phyloP scores from a whole-genome alignment of 371 early-diverging fungal species.

The Rhizopus delemar region DNA sequence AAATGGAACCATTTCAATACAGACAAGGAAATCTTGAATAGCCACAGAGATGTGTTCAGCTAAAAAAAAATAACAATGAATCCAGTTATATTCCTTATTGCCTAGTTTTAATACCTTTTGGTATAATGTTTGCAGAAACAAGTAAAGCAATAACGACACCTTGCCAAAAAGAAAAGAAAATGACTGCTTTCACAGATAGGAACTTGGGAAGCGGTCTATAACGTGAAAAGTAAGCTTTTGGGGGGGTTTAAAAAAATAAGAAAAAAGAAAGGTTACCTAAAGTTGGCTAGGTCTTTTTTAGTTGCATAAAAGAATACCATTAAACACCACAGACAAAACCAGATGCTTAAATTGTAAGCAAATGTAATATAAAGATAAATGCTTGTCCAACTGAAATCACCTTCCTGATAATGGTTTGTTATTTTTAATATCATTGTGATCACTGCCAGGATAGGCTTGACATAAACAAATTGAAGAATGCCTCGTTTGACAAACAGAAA shows the following conservation, averaged over 20 bases:
- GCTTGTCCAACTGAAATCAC: constrained; percentile 68
- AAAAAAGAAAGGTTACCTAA: constrained; percentile 54
- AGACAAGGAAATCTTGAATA: constrained; percentile 91
- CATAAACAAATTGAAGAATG: constrained; percentile 90
- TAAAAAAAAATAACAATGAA: constrained; percentile 10
- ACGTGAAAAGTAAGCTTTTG: no score
- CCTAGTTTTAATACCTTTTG: constrained; percentile 48
- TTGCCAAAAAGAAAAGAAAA: constrained; percentile 97
- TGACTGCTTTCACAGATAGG: constrained; percentile 89
- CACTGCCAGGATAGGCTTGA: constrained; percentile 83
- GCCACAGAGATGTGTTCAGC: constrained; percentile 81
- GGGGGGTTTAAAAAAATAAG: not conserved
- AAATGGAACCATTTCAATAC: constrained; percentile 88
- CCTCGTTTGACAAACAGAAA: constrained; percentile 89
- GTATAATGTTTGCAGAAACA: constrained; percentile 73
- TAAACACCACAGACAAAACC: constrained; percentile 82
- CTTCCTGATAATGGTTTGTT: constrained; percentile 78
- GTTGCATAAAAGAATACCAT: constrained; percentile 88
- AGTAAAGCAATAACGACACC: constrained; percentile 83
- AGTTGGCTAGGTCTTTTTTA: constrained; percentile 75
- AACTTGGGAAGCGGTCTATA: constrained; percentile 85
- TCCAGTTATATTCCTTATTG: not conserved
- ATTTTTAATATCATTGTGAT: constrained; percentile 81
- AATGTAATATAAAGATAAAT: constrained; percentile 84
- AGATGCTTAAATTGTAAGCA: constrained; percentile 88